Base-by-base conservation (phyloP, 2,329 filamentous ascomycete species). In the Monosporascus sp. region DNA sequence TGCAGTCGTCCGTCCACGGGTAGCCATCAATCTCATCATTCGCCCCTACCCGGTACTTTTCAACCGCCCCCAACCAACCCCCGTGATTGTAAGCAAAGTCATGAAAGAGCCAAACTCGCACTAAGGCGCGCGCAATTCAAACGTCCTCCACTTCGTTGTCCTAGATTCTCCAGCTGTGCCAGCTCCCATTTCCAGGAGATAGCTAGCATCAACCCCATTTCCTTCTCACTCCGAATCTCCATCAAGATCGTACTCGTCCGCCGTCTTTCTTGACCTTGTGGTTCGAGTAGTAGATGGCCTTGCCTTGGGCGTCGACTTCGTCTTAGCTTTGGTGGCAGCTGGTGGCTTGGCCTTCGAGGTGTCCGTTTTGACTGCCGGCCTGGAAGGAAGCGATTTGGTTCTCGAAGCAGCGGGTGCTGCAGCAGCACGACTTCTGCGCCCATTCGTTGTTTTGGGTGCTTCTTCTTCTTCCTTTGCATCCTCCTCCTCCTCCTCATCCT, bases 351-450 rank as follows among this genome's bases (percentile, higher is more conserved):
- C 48, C 51, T 64, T 66, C n/a, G 53, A n/a, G 3, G 53, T 46
- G 8, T 44, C 58, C 1, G 58, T 54, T 50, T 64, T 66, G 20
- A 48, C 56, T 11, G 63, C 64, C 25, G 65, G 65, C 36, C 63
- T 60, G 6, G 64, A 62, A 18, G 60, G 58, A 22, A 65, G 47
- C 9, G 46, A 56, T 52, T 63, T 66, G n/a, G 58, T 51, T 41
- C 54, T 60, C 11, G 62, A 37, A 7, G 48, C 38, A 0, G 58
- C 51, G 18, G 60, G 39, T 25, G 55, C 48, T 17, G 60, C 53
- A 27, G 59, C 50, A 18, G 57, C 53, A 46, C 64, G 61, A 27
- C 59, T 55, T 50, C 55, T 67, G 11, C 66, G 65, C 6, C 61
- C 61, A 31, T 59, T 46, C 6, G 42, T 63, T 44, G 60, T 17